Percentiles rank a stretch among this genome's conserved stretches.
Conservation (phyloP, 805 yeast genomes). For the Barnettozyma vustinii region DNA sequence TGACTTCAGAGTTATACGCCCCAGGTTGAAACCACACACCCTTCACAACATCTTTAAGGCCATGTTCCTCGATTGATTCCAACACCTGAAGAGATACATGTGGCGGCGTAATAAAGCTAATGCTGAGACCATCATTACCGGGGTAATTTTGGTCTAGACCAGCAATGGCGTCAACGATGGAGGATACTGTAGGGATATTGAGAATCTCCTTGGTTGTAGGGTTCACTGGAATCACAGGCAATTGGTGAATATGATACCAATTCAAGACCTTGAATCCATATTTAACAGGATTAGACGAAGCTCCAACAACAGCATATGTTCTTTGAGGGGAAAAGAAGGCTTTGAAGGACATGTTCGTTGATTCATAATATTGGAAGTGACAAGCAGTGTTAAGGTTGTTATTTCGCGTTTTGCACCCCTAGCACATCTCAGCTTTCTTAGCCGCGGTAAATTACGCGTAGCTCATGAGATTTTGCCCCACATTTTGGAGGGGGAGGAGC, state of each 20-base stretch:
- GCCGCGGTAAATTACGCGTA: no score
- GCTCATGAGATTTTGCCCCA: no score
- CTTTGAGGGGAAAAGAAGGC: conserved; percentile 48
- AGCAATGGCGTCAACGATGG: conserved; percentile 27
- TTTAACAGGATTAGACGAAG: conserved; percentile 56
- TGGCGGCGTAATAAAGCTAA: conserved; percentile 78
- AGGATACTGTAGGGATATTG: conserved; percentile 34
- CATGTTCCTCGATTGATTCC: conserved; percentile 30
- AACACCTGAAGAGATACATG: conserved; percentile 43
- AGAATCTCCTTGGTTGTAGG: conserved; percentile 47
- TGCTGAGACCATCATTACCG: conserved; percentile 41
- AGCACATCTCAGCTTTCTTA: no score
- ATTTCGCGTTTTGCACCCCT: no score
- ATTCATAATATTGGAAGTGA: not conserved
- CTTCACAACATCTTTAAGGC: conserved; percentile 31
- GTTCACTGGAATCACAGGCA: conserved; percentile 64
- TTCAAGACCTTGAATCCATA: conserved; percentile 63
- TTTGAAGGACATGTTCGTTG: conserved; percentile 24
- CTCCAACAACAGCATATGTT: conserved; percentile 65
- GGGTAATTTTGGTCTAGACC: conserved; percentile 18
- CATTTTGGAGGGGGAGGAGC: no score
- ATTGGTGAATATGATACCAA: conserved; percentile 56
- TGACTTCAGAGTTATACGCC: conserved; percentile 49
- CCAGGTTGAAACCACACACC: conserved; percentile 87
- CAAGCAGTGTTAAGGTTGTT: no score